A percentile compares a stretch with the other conserved stretches of the same genome.
These are phyloP conservation scores for Colletotrichum brevisporum DNA, from an alignment of 2,329 filamentous ascomycete genomes.

Conservation along the genomic window DNA sequence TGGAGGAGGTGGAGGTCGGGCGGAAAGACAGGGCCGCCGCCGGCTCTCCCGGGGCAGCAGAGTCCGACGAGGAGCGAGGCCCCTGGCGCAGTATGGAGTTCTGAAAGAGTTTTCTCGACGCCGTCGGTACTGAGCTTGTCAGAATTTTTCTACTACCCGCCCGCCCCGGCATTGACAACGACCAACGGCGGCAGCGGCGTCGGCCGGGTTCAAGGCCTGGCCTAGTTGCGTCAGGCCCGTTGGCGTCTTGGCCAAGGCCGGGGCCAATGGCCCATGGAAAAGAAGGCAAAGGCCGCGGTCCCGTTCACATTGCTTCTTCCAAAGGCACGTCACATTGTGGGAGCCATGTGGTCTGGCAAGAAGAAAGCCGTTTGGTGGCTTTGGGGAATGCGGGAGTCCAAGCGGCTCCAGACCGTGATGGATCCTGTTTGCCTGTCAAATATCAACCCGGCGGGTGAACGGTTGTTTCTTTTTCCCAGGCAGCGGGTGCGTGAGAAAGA, in stretches of 20 bases:
- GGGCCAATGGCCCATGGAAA: background rate
- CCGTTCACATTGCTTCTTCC: slow-evolving; percentile 9
- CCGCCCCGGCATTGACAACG: background rate
- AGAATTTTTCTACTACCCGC: slow-evolving; percentile 1
- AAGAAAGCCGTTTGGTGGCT: slow-evolving; percentile 1
- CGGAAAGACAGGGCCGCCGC: too few relatives aligned
- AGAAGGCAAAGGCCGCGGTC: too few relatives aligned
- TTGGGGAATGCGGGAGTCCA: slow-evolving; percentile 1
- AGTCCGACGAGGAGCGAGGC: background rate
- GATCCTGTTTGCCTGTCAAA: slow-evolving; percentile 26
- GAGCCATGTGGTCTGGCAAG: slow-evolving; percentile 14
- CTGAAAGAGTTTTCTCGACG: slow-evolving; percentile 21
- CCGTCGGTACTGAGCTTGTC: background rate
- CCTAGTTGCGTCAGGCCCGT: background rate
- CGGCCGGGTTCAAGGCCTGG: background rate
- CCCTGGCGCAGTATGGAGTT: background rate
- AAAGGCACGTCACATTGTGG: slow-evolving; percentile 14
- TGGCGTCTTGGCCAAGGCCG: background rate
- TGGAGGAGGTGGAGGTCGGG: background rate
- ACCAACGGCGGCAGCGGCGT: background rate
- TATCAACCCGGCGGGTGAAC: background rate
- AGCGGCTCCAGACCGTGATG: slow-evolving; percentile 20
- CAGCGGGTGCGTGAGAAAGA: background rate
- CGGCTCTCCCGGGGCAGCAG: too few relatives aligned
- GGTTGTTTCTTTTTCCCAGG: slow-evolving; percentile 24